Base-by-base conservation (phyloP, 2,329 filamentous ascomycete genomes). In the Aureobasidium sp. region DNA sequence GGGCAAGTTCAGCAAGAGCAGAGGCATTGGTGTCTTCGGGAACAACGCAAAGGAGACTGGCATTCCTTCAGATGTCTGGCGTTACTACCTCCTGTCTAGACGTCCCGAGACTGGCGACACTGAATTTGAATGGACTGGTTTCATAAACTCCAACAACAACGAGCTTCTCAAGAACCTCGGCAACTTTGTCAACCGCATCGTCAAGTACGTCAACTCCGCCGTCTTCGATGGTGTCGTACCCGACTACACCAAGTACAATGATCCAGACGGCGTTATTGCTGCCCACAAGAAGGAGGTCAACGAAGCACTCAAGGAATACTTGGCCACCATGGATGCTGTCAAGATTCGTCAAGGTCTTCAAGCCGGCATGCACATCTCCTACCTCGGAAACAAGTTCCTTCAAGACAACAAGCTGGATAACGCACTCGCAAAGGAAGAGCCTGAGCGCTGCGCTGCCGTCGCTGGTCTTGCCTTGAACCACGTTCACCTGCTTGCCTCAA, bases 1-100 rank as follows among this genome's bases (percentile, higher is more conserved):
- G 64, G 90, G 90, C 67, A 97, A 97, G 74, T 97, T 97, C 78
- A 92, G 88, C 72, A 97, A 97, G 77, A 94, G 90, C 56, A 84
- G 91, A 69, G 89, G 89, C 36, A 84, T 97, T 41, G 92, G 92
- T 69, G 92, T 97, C 1, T 97, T 97, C 70, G 92, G 92, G 56
- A 92, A 90, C 76, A 91, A 89, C 70, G 92, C 90, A 51, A 88
- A 89, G 75, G 87, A 95, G 61, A 96, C 91, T 9, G 91, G 91
- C 23, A 83, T 97, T 20, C 84, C 88, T 17, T 80, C 91, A 0
- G 90, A 93, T 65, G 90, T 97, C n/a, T 97, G 91, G 90, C 83
- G 92, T 67, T 96, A 93, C 76, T 96, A 94, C 77, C 84, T 97
- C 26, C 81, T 96, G 41, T 88, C 91, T 48, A 87, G 89, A 73